Evolutionary conservation across 2,329 filamentous ascomycete genomes (phyloP).

Genomic region (Zalaria sp.): DNA sequence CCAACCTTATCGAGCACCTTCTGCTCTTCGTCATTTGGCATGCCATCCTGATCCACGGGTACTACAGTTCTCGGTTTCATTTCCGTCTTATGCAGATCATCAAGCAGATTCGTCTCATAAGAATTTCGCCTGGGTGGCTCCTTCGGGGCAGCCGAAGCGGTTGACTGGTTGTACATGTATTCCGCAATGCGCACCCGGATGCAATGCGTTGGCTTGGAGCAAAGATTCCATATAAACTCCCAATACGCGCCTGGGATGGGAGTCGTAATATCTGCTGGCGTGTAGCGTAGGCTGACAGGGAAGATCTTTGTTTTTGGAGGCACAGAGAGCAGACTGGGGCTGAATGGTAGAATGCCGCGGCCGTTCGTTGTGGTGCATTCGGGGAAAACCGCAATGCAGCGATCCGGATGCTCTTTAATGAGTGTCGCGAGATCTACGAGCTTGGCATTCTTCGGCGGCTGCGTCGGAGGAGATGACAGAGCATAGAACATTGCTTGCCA

Average conservation of each 20-base stretch:
- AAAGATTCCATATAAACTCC: constrained; percentile 71
- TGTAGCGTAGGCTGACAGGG: constrained; percentile 80
- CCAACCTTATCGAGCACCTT: constrained; percentile 63
- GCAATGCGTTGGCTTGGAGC: constrained; percentile 73
- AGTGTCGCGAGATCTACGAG: constrained; percentile 31
- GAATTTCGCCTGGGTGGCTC: constrained; percentile 12
- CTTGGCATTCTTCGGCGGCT: constrained; percentile 17
- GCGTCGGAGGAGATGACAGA: constrained; percentile 35
- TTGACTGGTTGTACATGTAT: constrained; percentile 35
- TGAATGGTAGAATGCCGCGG: constrained; percentile 72
- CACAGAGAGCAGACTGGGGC: constrained; percentile 58
- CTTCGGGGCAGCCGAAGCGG: constrained; percentile 11
- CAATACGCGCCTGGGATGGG: constrained; percentile 64
- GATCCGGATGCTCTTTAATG: constrained; percentile 51
- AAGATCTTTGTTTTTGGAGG: constrained; percentile 63
- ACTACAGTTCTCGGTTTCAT: constrained; percentile 14
- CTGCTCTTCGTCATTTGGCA: constrained; percentile 43
- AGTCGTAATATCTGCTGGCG: constrained; percentile 78
- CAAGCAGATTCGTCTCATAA: constrained; percentile 32
- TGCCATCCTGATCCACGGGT: constrained; percentile 9
- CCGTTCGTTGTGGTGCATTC: constrained; percentile 94
- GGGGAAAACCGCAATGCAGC: constrained; percentile 76
- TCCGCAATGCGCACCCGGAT: constrained; percentile 86
- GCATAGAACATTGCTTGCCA: constrained; percentile 61
- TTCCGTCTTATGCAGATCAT: constrained; percentile 23